These are phyloP conservation scores for Boletus sp. DNA, from an alignment of 768 basidiomycete species.

Conservation along the genomic window DNA sequence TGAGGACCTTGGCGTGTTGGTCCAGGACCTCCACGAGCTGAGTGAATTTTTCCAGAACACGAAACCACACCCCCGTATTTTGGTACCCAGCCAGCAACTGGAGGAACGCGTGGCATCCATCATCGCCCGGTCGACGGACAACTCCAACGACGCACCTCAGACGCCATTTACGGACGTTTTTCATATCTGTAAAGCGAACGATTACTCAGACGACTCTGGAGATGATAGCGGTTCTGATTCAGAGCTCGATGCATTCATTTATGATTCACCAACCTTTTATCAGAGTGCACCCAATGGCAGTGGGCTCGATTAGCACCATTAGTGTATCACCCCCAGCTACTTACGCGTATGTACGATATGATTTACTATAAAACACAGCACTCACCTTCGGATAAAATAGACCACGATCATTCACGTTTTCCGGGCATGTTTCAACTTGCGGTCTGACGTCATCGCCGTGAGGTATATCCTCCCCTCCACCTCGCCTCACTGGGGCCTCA, in stretches of 20 bases:
- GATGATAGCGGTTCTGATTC: conserved; percentile 39
- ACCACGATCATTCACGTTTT: conserved; percentile 9
- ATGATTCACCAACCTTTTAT: conserved; percentile 50
- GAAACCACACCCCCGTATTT: conserved; percentile 32
- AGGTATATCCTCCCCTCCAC: conserved; percentile 8
- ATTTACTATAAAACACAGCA: neutral
- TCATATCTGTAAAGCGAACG: conserved; percentile 42
- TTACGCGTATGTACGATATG: conserved; percentile 2
- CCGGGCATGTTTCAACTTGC: conserved; percentile 4
- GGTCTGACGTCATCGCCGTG: conserved; percentile 20
- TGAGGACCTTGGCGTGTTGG: conserved; percentile 73
- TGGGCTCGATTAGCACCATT: conserved; percentile 10
- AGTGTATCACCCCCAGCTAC: neutral
- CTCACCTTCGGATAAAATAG: neutral
- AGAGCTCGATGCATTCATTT: conserved; percentile 55
- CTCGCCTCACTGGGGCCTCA: conserved; percentile 10
- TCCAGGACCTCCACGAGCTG: conserved; percentile 73
- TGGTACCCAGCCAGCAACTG: conserved; percentile 54
- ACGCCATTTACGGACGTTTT: conserved; percentile 83
- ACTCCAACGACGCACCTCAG: conserved; percentile 55
- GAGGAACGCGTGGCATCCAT: conserved; percentile 82
- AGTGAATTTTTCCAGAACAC: conserved; percentile 66
- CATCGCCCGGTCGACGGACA: conserved; percentile 69
- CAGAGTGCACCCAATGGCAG: conserved; percentile 46
- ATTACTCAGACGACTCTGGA: conserved; percentile 46